These are phyloP conservation scores for Akanthomyces muscarius DNA, from an alignment of 2,329 filamentous ascomycete genomes.

Conservation along the genomic window DNA sequence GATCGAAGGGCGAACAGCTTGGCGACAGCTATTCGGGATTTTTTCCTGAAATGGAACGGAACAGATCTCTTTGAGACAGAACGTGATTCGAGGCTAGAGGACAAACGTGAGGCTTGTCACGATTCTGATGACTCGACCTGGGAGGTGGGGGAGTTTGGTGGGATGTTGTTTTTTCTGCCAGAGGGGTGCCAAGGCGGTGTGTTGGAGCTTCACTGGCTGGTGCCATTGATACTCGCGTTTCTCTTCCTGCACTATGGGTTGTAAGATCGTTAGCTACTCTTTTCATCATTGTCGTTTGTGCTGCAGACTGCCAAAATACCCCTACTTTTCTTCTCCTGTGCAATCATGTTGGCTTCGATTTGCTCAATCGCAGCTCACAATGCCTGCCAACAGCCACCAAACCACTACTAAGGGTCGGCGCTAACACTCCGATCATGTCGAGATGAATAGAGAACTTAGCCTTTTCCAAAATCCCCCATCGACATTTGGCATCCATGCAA, in stretches of 20 bases:
- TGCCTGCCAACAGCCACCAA: too few relatives aligned
- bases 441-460: too few relatives aligned
- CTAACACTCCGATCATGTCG: too few relatives aligned
- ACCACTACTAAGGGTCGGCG: too few relatives aligned
- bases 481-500: too few relatives aligned
- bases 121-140: conserved; percentile 4
- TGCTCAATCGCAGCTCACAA: too few relatives aligned
- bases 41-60: neutral
- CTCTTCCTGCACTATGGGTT: neutral
- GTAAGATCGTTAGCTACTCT: too few relatives aligned
- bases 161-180: conserved; percentile 17
- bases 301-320: too few relatives aligned
- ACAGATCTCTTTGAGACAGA: neutral
- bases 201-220: neutral
- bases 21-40: conserved; percentile 18
- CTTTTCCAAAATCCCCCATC: too few relatives aligned
- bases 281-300: too few relatives aligned
- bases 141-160: conserved; percentile 14
- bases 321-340: too few relatives aligned
- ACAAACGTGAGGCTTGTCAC: neutral
- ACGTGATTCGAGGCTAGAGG: neutral
- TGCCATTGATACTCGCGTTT: neutral
- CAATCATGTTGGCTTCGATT: too few relatives aligned
- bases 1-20: conserved; percentile 46
- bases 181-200: conserved; percentile 15